Evolutionary conservation across 1,139 yeast species (phyloP).

Genomic region (Geotrichum phurueaensis): DNA sequence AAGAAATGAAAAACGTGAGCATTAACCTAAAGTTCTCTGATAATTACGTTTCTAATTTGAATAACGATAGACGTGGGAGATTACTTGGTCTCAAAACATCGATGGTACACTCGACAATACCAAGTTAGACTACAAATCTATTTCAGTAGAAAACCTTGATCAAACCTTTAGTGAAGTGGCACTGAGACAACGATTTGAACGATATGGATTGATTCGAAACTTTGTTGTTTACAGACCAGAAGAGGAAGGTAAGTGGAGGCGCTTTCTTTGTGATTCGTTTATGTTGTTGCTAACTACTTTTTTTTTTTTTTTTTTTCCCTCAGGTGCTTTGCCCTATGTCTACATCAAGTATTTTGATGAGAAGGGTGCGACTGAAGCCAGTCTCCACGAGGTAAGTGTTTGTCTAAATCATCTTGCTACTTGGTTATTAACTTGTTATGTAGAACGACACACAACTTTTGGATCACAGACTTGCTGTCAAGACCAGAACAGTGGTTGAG

Average conservation of each 20-base stretch:
- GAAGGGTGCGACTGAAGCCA: conserved; percentile 10
- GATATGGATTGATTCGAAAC: conserved; percentile 15
- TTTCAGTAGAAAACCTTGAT: conserved; percentile 14
- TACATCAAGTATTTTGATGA: conserved; percentile 14
- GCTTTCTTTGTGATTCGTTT: neutral
- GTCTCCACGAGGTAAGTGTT: conserved; percentile 8
- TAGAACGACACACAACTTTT: conserved; percentile 9
- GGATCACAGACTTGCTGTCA: conserved; percentile 3
- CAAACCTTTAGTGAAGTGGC: conserved; percentile 12
- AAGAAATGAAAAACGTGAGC: conserved; percentile 11
- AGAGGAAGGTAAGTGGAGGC: neutral
- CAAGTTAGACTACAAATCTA: conserved; percentile 16
- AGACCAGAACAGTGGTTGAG: conserved; percentile 6
- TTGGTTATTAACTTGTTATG: neutral
- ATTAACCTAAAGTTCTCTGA: neutral
- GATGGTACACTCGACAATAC: conserved; percentile 16
- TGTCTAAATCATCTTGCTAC: neutral
- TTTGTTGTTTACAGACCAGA: conserved; percentile 14
- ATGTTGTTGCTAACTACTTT: neutral
- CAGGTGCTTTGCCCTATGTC: conserved; percentile 3
- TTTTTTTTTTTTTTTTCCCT: neutral
- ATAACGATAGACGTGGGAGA: conserved; percentile 15
- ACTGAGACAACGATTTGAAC: conserved; percentile 15
- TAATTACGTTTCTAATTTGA: neutral
- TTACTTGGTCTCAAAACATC: conserved; percentile 19